Percentiles rank a stretch among this genome's conserved stretches.
Evolutionary conservation across 2,329 filamentous ascomycete species (phyloP).

Genomic region (Dactylellina sp.): DNA sequence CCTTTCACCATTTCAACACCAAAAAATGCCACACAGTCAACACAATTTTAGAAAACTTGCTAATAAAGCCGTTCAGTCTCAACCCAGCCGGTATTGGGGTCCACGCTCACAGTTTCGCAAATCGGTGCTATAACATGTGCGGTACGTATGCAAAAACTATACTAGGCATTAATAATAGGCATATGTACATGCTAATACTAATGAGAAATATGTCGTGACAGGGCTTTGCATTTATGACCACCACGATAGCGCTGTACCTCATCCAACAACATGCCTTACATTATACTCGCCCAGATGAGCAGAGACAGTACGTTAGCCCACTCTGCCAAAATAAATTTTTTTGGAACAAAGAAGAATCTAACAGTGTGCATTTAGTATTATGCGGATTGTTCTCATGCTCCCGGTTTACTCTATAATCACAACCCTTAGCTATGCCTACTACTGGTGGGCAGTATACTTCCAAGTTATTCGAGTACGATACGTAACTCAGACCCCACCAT

Average conservation of each 20-base stretch:
- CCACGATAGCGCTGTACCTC: slow-evolving; percentile 69
- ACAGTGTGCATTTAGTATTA: slow-evolving; percentile 70
- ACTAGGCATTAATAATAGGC: too few species aligned
- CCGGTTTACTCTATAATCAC: slow-evolving; percentile 82
- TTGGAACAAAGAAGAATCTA: slow-evolving; percentile 4
- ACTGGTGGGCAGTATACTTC: slow-evolving; percentile 83
- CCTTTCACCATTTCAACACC: slow-evolving; percentile 3
- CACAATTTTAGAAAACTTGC: slow-evolving; percentile 8
- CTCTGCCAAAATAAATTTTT: too few species aligned
- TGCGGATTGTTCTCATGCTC: slow-evolving; percentile 89
- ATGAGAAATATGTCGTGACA: slow-evolving; percentile 35
- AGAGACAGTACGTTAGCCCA: slow-evolving; percentile 68
- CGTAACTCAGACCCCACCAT: not conserved
- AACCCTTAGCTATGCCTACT: slow-evolving; percentile 78
- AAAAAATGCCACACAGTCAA: slow-evolving; percentile 46
- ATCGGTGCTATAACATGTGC: slow-evolving; percentile 47
- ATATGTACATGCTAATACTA: too few species aligned
- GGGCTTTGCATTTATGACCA: slow-evolving; percentile 68
- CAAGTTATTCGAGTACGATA: slow-evolving; percentile 72
- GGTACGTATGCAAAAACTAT: slow-evolving; percentile 27
- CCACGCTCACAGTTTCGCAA: slow-evolving; percentile 30
- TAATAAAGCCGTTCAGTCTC: slow-evolving; percentile 30
- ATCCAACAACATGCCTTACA: slow-evolving; percentile 72
- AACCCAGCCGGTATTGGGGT: slow-evolving; percentile 25
- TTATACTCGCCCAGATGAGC: slow-evolving; percentile 72